phyloP scores from a whole-genome alignment of 352 stramenopile genomes.

The Globisporangium solare region DNA sequence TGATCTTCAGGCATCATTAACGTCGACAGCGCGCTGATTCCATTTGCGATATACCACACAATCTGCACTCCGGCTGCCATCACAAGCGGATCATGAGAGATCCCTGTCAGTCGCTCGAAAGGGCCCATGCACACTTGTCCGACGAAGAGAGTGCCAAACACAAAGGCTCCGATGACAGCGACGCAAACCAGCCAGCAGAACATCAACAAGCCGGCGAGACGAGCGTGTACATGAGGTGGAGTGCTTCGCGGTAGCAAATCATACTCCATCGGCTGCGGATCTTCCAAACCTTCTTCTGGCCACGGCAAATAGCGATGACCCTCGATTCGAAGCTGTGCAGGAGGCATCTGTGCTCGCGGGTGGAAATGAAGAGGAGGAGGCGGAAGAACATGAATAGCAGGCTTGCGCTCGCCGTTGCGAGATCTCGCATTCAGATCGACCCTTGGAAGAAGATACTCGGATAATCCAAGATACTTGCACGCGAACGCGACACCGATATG shows the following conservation, averaged over 20 bases:
- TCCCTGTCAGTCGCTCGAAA: conserved; percentile 64
- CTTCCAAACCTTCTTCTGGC: conserved; percentile 78
- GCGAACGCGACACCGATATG: conserved; percentile 56
- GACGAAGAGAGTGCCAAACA: conserved; percentile 70
- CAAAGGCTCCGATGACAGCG: conserved; percentile 42
- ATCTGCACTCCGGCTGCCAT: conserved; percentile 73
- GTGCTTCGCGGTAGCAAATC: conserved; percentile 49
- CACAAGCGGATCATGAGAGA: conserved; percentile 70
- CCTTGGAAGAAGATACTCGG: conserved; percentile 66
- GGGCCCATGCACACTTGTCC: conserved; percentile 62
- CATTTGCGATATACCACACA: conserved; percentile 69
- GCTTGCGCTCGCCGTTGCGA: conserved; percentile 21
- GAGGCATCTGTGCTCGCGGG: conserved; percentile 56
- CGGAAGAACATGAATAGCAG: conserved; percentile 39
- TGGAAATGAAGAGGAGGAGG: conserved; percentile 82
- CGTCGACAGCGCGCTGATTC: conserved; percentile 50
- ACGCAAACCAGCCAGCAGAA: conserved; percentile 65
- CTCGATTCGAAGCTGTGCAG: conserved; percentile 64
- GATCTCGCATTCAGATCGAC: conserved; percentile 19
- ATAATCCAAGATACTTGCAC: conserved; percentile 57
- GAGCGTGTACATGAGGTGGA: conserved; percentile 48
- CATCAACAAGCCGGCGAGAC: conserved; percentile 44
- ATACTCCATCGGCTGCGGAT: conserved; percentile 65
- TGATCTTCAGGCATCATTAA: conserved; percentile 57
- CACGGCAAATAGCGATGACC: conserved; percentile 77